phyloP scores from a whole-genome alignment of 73 alveolate genomes.

The Breviolum minutum region DNA sequence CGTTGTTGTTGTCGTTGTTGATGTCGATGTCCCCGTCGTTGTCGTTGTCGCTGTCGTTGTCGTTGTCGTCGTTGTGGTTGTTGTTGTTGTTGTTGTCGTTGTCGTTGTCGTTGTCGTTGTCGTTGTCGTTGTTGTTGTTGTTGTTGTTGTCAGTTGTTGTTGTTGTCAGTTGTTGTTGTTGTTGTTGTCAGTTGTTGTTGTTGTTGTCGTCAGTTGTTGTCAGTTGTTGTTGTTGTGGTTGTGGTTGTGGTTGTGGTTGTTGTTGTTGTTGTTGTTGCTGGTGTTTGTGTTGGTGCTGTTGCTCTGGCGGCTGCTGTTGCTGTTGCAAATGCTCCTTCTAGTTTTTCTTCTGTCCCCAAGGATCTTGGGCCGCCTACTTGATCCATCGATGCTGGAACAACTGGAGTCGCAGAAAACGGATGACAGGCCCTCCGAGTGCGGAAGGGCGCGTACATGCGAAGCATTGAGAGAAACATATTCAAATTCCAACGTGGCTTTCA shows the following conservation, averaged over 20 bases:
- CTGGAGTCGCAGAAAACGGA: not conserved
- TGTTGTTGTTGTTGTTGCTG: not conserved
- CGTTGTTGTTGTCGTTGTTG: not conserved
- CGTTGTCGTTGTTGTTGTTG: too few relatives aligned
- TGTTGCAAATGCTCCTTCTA: not conserved
- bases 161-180: not conserved
- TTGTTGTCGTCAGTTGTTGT: not conserved
- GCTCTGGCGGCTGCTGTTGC: not conserved
- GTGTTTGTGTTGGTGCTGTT: not conserved
- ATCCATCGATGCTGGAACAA: slow-evolving; percentile 22
- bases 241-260: not conserved
- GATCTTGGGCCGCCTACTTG: slow-evolving; percentile 45
- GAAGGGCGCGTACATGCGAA: not conserved
- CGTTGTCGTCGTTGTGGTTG: not conserved
- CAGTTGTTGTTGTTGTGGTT: not conserved
- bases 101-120: too few relatives aligned
- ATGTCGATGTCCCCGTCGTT: too few relatives aligned
- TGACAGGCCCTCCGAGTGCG: not conserved
- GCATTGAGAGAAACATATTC: not conserved
- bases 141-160: too few relatives aligned
- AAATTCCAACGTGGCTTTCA: not conserved
- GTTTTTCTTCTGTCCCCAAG: not conserved
- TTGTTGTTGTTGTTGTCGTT: not conserved
- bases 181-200: not conserved
- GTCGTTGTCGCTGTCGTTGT: not conserved